Evolutionary conservation across 2,329 filamentous ascomycete species (phyloP), one percentile per base, ranked within the genome.

Genomic region (Colletotrichum cereale): DNA sequence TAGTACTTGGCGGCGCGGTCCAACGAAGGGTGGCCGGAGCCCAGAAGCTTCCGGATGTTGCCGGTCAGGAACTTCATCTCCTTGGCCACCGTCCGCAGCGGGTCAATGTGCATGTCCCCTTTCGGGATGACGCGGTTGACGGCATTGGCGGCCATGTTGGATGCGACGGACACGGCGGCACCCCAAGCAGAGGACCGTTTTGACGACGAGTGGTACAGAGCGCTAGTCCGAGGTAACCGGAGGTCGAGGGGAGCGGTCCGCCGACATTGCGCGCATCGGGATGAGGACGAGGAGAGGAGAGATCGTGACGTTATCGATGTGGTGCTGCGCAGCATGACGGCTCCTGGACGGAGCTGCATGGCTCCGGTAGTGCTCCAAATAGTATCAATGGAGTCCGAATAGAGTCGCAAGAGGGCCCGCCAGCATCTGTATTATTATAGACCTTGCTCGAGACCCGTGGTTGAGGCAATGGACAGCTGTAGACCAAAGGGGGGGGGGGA

Each of bases 1-100:
- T 99, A 99, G 86, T 99, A 99, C 83, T 99, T 99, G 63, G 96
- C 95, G 36, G 95, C 96, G 52, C 94, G 95, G 79, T 98, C 96
- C 72, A 99, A 88, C 56, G 95, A 95, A 0, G 96, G 96, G 79
- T 99, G 96, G 7, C 96, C 96, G 0, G 95, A 98, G 7, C 96
- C 96, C 21, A 98, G 86, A n/a, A 98, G 87, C 79, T 97, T 93
- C 73, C 94, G 89, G 82, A 98, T 97, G 78, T 98, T 97, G 66
- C 95, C 95, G 14, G 93, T 97, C 78, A 98, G 84, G 77, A 95
- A 97, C 83, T 97, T 96, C 91, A 99, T 94, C 86, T 98, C 96
- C 84, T 97, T 97, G 73, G 94, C 96, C 42, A 98, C 95, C 42
- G 94, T 92, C 73, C 93, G 90, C 78, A 98, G 88, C 42, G 96